These are phyloP conservation scores for Dryas integrifolia DNA, from an alignment of 331 rosid genomes.

Conservation along the genomic window DNA sequence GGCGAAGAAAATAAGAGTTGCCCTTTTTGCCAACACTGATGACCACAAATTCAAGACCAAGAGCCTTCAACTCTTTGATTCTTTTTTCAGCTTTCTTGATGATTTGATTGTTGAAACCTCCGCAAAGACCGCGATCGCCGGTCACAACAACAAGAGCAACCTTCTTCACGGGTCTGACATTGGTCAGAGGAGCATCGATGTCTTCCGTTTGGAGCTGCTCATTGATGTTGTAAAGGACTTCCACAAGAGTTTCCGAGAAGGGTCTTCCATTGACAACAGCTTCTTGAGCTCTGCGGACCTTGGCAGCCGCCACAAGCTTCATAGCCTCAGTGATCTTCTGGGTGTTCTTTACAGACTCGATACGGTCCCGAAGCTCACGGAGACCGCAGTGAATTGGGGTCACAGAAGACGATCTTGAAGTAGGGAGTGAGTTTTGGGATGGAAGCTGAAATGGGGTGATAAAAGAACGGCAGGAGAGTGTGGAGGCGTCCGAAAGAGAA, in stretches of 20 bases:
- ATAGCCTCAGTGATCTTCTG: conserved; percentile 93
- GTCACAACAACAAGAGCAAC: conserved; percentile 73
- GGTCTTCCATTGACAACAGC: conserved; percentile 89
- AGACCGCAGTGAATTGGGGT: conserved; percentile 61
- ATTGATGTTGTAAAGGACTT: conserved; percentile 85
- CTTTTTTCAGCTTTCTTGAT: conserved; percentile 67
- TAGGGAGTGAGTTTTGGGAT: conserved; percentile 37
- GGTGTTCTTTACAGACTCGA: conserved; percentile 71
- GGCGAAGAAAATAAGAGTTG: conserved; percentile 61
- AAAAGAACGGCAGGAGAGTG: conserved; percentile 57
- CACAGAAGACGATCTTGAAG: conserved; percentile 30
- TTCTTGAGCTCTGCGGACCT: conserved; percentile 91
- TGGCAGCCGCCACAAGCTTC: conserved; percentile 95
- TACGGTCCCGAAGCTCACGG: conserved; percentile 70
- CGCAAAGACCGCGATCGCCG: conserved; percentile 89
- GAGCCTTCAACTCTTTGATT: conserved; percentile 56
- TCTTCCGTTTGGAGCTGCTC: conserved; percentile 89
- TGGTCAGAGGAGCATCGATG: conserved; percentile 62
- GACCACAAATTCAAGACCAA: conserved; percentile 56
- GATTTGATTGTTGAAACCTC: conserved; percentile 58
- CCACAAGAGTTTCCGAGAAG: conserved; percentile 79
- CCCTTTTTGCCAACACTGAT: conserved; percentile 87
- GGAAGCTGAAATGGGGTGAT: conserved; percentile 65
- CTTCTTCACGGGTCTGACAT: conserved; percentile 68
- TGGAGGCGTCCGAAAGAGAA: conserved; percentile 46